Base-by-base conservation (phyloP, 2,329 filamentous ascomycete species). In the Xylariaceae sp. region DNA sequence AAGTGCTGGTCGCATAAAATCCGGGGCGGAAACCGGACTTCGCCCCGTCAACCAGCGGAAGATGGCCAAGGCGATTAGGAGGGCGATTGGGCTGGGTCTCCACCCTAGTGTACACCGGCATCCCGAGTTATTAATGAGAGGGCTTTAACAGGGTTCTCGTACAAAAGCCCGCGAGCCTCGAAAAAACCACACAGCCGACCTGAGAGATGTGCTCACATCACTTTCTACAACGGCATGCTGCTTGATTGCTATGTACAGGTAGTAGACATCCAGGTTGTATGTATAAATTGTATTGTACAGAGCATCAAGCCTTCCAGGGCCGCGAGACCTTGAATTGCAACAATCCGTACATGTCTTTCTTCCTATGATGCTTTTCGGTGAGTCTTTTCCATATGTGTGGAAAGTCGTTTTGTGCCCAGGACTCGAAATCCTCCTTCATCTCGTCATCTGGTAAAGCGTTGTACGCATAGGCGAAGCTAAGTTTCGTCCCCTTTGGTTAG, bases 61-160 rank as follows among this genome's bases (percentile, higher is more conserved):
- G 74, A 84, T 99, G 68, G 88, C 92, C 58, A 96, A 95, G 77
- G 92, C 95, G 49, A 88, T 99, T 65, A 80, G 94, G 61, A 82
- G 94, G 63, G 87, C 89, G 18, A 86, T 97, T 65, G 94, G 92
- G 1, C 80, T 96, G 67, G 94, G 94, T 15, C 76, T 97, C 56
- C 91, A 97, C 80, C 94, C 94, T 21, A 95, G 86, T 69, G 87
- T 95, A 51, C 89, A 99, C 75, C 77, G 79, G 61, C 94, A 99
- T 74, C 94, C 94, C 3, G 88, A 95, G 71, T 77, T 95, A 53
- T 70, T 96, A 61, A 75, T 77, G 54, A 63, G 71, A 39, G 55
- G 57, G 5, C 40, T 53, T 26, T 32, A 16, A 52, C 36, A 56
- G 48, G 19, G 51, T 51, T 21, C 40, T 49, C 15, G 47, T 45